A percentile compares a stretch with the other conserved stretches of the same genome.
phyloP scores from a whole-genome alignment of 2,329 filamentous ascomycete genomes.

The Hymenoscyphus fructigenus region DNA sequence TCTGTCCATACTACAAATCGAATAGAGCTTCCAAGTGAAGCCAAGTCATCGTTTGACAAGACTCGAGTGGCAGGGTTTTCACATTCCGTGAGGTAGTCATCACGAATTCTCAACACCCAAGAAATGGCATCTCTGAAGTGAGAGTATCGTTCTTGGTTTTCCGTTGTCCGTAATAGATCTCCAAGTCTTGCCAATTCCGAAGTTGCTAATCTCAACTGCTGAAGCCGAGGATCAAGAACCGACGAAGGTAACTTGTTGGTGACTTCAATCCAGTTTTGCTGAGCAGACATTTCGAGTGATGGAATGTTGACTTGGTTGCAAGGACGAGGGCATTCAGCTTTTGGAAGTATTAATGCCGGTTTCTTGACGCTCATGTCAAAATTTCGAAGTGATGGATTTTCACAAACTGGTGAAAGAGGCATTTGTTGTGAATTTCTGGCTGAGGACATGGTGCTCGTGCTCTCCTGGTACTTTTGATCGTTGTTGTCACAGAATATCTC shows the following conservation, averaged over 20 bases:
- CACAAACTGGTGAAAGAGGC: conserved; percentile 11
- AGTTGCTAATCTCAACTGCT: conserved; percentile 2
- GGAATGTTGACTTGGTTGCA: conserved; percentile 10
- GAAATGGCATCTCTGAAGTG: conserved; percentile 6
- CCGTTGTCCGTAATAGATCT: neutral
- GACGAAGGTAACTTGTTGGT: neutral
- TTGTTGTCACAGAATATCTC: neutral
- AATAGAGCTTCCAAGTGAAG: conserved; percentile 11
- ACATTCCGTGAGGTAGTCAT: conserved; percentile 10
- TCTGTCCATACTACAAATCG: conserved; percentile 11
- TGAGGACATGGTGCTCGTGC: neutral
- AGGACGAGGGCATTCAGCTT: conserved; percentile 5
- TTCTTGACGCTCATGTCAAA: neutral
- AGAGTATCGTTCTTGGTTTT: neutral
- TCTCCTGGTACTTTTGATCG: neutral
- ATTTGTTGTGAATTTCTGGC: neutral
- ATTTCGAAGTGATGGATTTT: neutral
- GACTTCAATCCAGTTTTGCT: neutral
- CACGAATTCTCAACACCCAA: conserved; percentile 9
- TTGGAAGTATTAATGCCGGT: neutral
- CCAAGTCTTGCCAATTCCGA: conserved; percentile 3
- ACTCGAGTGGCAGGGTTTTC: neutral
- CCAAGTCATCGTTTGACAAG: conserved; percentile 8
- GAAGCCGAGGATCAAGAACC: neutral
- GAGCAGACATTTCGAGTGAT: conserved; percentile 5